Base-by-base conservation (phyloP, 345 rosid species). In the Aquilaria yunnanensis region DNA sequence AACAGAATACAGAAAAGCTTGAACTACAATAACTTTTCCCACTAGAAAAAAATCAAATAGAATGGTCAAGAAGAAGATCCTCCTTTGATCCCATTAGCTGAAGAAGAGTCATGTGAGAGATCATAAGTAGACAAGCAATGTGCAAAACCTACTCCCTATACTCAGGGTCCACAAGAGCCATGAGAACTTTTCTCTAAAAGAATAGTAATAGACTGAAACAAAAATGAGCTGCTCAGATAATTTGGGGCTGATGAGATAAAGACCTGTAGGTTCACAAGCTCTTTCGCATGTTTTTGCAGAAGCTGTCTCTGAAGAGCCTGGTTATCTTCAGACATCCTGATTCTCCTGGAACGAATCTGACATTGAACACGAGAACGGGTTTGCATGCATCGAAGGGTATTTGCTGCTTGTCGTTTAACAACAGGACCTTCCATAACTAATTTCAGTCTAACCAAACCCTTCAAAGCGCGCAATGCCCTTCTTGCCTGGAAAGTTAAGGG, bases 241-340 rank as follows among this genome's bases (percentile, higher is more conserved):
- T 12, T 14, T 5, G n/a, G 10, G 43, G 43, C 2, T 37, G 43
- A 9, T 37, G 43, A 9, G 43, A 37, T 54, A 32, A 60, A 68
- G 32, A 89, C 98, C 89, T 75, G 80, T 63, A 80, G 68, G 64
- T 79, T 86, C 64, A 82, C 92, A 47, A 90, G 74, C 77, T 94
- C 97, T 69, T 81, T 84, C 8, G 90, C 96, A 70, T 90, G 97
- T 65, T 94, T 88, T 74, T 90, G 96, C 67, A 88, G 75, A 41
- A 90, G 85, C 77, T 94, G 99, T 47, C 74, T 82, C 76, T 88
- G 99, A 41, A 90, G 89, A 66, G 95, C 90, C 59, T 83, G 96
- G 75, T 88, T 94, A 85, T 94, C 97, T 75, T 94, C 97, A 1
- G 83, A 72, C 93, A 88, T 85, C 70, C 91, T 81, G 65, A 85